These are phyloP conservation scores for Sugiyamaella pinicola DNA, from an alignment of 1,139 yeast genomes.

Conservation along the genomic window DNA sequence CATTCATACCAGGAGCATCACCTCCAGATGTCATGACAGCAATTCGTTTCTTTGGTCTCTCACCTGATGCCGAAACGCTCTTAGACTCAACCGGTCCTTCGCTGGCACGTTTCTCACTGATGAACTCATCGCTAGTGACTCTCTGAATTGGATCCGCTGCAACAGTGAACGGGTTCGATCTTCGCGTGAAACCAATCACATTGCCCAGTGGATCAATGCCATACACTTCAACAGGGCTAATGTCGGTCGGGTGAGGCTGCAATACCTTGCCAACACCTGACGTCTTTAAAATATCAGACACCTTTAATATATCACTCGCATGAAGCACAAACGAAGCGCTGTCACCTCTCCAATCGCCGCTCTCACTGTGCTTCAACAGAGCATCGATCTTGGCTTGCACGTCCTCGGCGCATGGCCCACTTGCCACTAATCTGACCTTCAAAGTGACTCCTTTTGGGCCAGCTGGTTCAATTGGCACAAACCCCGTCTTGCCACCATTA, in stretches of 20 bases:
- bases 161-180: conserved; percentile 40
- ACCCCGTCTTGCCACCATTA: background rate
- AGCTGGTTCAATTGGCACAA: conserved; percentile 3
- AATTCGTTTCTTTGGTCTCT: conserved; percentile 54
- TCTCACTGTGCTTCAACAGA: conserved; percentile 28
- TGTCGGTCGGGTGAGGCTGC: conserved; percentile 42
- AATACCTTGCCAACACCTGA: conserved; percentile 22
- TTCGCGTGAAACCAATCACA: conserved; percentile 57
- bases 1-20: conserved; percentile 98
- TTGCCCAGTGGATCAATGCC: conserved; percentile 64
- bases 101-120: conserved; percentile 2
- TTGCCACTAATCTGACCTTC: conserved; percentile 39
- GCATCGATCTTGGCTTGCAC: conserved; percentile 25
- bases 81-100: conserved; percentile 4
- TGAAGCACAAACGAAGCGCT: conserved; percentile 41
- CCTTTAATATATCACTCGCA: conserved; percentile 32
- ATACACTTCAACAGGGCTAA: conserved; percentile 49
- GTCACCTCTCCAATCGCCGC: conserved; percentile 45
- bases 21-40: conserved; percentile 99
- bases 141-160: conserved; percentile 25
- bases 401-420: conserved; percentile 33
- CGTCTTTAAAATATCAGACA: conserved; percentile 18
- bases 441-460: conserved; percentile 34
- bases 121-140: conserved; percentile 12
- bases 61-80: background rate